A percentile compares a stretch with the other conserved stretches of the same genome.
Evolutionary conservation across 2,329 filamentous ascomycete genomes (phyloP).

Genomic region (Elsinoe fawcettii): DNA sequence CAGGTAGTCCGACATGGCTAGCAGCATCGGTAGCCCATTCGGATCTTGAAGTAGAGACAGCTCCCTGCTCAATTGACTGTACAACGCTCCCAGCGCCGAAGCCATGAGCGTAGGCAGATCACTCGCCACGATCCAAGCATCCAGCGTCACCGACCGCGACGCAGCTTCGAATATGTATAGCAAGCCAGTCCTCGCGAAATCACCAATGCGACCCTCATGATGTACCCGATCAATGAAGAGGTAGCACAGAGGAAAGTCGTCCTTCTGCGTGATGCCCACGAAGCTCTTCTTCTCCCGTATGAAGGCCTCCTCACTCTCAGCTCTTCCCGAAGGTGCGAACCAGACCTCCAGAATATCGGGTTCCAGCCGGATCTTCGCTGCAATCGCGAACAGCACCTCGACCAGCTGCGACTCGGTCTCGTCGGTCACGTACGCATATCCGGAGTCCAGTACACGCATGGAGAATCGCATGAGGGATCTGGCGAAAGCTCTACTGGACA

Average conservation of each 20-base stretch:
- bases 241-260: slow-evolving; percentile 94
- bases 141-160: slow-evolving; percentile 69
- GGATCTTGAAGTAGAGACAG: slow-evolving; percentile 71
- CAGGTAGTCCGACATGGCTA: slow-evolving; percentile 82
- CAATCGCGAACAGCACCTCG: slow-evolving; percentile 89
- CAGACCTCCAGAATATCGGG: slow-evolving; percentile 81
- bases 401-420: slow-evolving; percentile 85
- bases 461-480: slow-evolving; percentile 80
- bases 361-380: slow-evolving; percentile 87
- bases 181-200: slow-evolving; percentile 89
- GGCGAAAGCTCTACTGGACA: slow-evolving; percentile 79
- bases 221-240: slow-evolving; percentile 95
- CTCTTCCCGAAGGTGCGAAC: slow-evolving; percentile 57
- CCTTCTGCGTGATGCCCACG: slow-evolving; percentile 73
- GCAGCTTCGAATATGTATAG: slow-evolving; percentile 94
- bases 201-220: slow-evolving; percentile 85
- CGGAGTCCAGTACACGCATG: slow-evolving; percentile 66
- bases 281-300: slow-evolving; percentile 58
- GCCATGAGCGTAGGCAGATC: slow-evolving; percentile 96
- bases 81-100: slow-evolving; percentile 75
- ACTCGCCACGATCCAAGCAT: slow-evolving; percentile 96
- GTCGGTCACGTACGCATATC: slow-evolving; percentile 62
- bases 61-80: slow-evolving; percentile 66
- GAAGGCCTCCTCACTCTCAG: slow-evolving; percentile 30
- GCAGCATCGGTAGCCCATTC: slow-evolving; percentile 69